A percentile compares a stretch with the other conserved stretches of the same genome.
Evolutionary conservation across 75 land plant species (phyloP).

Genomic region (Cupressus sempervirens): DNA sequence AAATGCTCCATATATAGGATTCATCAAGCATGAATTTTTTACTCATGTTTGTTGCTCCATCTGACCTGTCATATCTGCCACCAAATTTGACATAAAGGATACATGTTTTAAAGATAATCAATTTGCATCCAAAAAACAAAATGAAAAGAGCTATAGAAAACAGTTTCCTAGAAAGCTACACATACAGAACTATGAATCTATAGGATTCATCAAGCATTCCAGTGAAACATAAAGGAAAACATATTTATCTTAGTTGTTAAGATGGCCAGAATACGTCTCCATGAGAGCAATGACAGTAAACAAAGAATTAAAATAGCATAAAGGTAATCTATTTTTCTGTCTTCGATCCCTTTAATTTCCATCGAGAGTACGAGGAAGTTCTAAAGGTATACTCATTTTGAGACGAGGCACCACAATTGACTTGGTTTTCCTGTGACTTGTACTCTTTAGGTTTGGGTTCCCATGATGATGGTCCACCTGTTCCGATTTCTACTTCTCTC

Average conservation of each 20-base stretch:
- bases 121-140: neutral
- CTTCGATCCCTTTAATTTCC: slow-evolving; percentile 1
- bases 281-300: neutral
- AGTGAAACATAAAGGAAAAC: neutral
- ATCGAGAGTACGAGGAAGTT: slow-evolving; percentile 6
- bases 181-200: neutral
- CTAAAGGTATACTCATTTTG: neutral
- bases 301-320: neutral
- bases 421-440: neutral
- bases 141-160: neutral
- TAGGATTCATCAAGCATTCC: neutral
- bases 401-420: neutral
- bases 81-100: neutral
- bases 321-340: neutral
- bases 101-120: neutral
- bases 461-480: slow-evolving; percentile 84
- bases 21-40: too few species aligned
- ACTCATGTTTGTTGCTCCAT: neutral
- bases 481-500: slow-evolving; percentile 44
- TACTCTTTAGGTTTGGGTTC: slow-evolving; percentile 16
- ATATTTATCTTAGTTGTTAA: neutral
- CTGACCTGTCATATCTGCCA: neutral
- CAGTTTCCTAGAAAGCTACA: neutral
- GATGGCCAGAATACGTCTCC: neutral
- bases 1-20: too few species aligned